phyloP scores from a whole-genome alignment of 352 stramenopile species.

The Globisporangium uncinulatum region DNA sequence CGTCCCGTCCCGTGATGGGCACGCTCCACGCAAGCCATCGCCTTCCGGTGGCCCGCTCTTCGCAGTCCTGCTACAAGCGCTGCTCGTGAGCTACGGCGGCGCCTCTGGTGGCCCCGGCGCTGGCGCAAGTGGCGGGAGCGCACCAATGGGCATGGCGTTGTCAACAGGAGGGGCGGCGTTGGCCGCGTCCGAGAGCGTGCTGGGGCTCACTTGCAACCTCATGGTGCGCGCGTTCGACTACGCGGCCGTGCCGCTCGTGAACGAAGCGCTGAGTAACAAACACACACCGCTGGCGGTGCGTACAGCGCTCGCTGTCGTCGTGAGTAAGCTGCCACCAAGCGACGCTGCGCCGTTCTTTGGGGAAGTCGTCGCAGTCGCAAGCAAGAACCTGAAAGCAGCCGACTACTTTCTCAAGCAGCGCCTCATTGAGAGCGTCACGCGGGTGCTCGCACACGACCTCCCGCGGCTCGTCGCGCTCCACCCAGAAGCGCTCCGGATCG shows the following conservation, averaged over 20 bases:
- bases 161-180: constrained; percentile 26
- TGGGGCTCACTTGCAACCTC: constrained; percentile 64
- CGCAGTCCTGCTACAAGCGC: constrained; percentile 51
- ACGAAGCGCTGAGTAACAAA: constrained; percentile 47
- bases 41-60: constrained; percentile 43
- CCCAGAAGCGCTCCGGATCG: constrained; percentile 67
- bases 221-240: constrained; percentile 75
- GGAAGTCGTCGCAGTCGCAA: constrained; percentile 61
- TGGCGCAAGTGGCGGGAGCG: constrained; percentile 18
- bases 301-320: constrained; percentile 60
- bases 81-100: constrained; percentile 62
- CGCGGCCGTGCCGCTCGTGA: constrained; percentile 43
- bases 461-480: constrained; percentile 40
- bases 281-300: constrained; percentile 61
- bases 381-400: constrained; percentile 44
- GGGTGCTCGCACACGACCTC: constrained; percentile 40
- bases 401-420: constrained; percentile 82
- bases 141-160: constrained; percentile 44
- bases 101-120: constrained; percentile 22
- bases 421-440: constrained; percentile 59
- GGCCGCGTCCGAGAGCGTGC: constrained; percentile 61
- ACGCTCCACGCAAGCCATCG: constrained; percentile 12
- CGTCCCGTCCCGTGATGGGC: constrained; percentile 10
- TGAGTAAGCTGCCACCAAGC: constrained; percentile 45
- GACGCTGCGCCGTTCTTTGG: constrained; percentile 63